Base-by-base conservation (phyloP, 2,329 filamentous ascomycete genomes). In the Apiospora kogelbergensis region DNA sequence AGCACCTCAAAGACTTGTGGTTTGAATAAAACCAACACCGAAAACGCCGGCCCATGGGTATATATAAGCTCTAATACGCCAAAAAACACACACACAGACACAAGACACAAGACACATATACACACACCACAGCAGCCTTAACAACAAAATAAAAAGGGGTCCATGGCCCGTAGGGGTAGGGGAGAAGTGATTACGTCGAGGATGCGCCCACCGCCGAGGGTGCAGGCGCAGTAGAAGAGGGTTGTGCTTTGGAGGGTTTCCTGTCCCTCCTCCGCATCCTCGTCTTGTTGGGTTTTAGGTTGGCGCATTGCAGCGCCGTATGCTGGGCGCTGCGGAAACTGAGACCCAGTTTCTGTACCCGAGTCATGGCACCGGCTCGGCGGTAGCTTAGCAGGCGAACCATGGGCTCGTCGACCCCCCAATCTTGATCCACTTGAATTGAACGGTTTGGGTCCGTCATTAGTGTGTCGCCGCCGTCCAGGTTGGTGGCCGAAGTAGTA, bases 291-390 rank as follows among this genome's bases (percentile, higher is more conserved):
- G 24, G 41, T 22, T 65, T 65, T 20, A 65, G 63, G 24, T 65
- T 65, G 63, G 63, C 63, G 44, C 63, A 65, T 30, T 45, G 63
- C 63, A 65, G 63, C 24, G 63, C 63, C 63, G 63, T 65, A 22
- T 65, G 41, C 63, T 65, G 63, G 42, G 65, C 44, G 30, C 65
- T 66, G 26, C 65, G 65, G 42, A 40, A 66, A 37, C 44, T 37
- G 44, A 66, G 42, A 48, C 65, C 44, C 42, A 66, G 42, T 46
- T 66, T 66, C 33, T 66, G 65, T 10, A 66, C 44, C 42, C 65
- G 65, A 4, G 65, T 53, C 44, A 46, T 37, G 42, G 44, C 44
- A 46, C 42, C 65, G 42, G 65, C 65, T 26, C 65, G 65, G 33
- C 65, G 65, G 44, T 66, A 66, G 65, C 65, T 66, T 15, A 66